A percentile compares a stretch with the other conserved stretches of the same genome.
Evolutionary conservation across 2,329 filamentous ascomycete species (phyloP).

Genomic region (Thermoascus crustaceus): DNA sequence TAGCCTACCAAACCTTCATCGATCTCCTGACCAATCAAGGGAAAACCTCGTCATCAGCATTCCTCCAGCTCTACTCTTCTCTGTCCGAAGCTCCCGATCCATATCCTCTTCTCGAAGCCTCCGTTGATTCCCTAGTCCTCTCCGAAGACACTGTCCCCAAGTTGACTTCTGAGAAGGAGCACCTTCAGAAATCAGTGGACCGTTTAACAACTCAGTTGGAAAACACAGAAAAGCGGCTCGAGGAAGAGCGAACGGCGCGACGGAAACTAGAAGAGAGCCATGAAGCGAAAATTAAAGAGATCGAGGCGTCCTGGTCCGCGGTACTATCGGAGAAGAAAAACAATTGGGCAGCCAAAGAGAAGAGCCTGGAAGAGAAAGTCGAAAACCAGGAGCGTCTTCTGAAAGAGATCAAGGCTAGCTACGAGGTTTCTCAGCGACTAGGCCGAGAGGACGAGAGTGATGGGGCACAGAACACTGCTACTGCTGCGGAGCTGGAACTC

Average conservation of each 20-base stretch:
- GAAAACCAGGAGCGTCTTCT: conserved; percentile 88
- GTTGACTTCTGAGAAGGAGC: conserved; percentile 78
- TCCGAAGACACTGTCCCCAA: conserved; percentile 89
- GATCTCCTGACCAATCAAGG: conserved; percentile 93
- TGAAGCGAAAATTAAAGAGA: conserved; percentile 75
- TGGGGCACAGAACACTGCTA: conserved; percentile 57
- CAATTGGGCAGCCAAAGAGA: conserved; percentile 94
- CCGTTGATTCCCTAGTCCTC: conserved; percentile 84
- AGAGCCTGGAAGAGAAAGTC: conserved; percentile 80
- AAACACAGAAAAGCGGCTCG: conserved; percentile 69
- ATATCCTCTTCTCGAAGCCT: conserved; percentile 91
- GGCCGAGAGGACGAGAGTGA: conserved; percentile 62
- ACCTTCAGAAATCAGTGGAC: conserved; percentile 70
- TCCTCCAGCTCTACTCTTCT: conserved; percentile 85
- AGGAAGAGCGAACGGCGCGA: conserved; percentile 64
- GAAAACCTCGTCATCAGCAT: conserved; percentile 86
- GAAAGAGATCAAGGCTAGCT: conserved; percentile 92
- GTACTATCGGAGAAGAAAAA: conserved; percentile 89
- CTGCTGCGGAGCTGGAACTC: conserved; percentile 87
- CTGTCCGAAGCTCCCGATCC: conserved; percentile 94
- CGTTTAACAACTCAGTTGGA: conserved; percentile 74
- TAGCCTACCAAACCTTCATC: conserved; percentile 95
- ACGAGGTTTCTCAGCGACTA: conserved; percentile 88
- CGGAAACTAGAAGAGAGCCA: conserved; percentile 69
- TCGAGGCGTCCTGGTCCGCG: conserved; percentile 81